phyloP scores from a whole-genome alignment of 2,329 filamentous ascomycete species.

The Pestalotiopsis sp. region DNA sequence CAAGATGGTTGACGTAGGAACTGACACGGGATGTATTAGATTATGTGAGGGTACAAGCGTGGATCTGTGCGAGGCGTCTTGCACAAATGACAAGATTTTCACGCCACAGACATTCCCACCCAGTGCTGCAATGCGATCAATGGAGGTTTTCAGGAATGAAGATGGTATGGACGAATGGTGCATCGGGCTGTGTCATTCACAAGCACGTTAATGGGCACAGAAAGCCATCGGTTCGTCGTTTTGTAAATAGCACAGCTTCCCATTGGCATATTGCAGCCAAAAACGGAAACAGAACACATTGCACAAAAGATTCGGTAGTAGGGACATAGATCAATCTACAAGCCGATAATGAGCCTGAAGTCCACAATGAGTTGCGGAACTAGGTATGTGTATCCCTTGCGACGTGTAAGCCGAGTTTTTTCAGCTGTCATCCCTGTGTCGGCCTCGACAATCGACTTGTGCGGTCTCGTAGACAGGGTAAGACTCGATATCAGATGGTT shows the following conservation, averaged over 20 bases:
- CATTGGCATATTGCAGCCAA: not conserved
- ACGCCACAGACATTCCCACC: not conserved
- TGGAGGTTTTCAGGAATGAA: not conserved
- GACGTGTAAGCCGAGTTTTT: no score
- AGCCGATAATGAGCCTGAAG: no score
- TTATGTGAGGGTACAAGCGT: not conserved
- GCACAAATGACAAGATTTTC: not conserved
- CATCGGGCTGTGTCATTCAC: not conserved
- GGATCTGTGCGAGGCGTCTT: not conserved
- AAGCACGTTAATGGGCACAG: not conserved
- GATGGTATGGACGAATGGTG: not conserved
- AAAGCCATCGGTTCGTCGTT: not conserved
- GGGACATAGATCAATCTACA: no score
- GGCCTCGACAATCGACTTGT: no score
- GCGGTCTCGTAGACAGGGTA: no score
- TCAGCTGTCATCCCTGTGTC: no score
- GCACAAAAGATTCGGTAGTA: not conserved
- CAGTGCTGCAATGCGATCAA: not conserved
- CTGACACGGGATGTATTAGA: no score
- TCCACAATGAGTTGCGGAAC: no score
- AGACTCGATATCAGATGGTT: no score
- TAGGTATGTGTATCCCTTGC: no score
- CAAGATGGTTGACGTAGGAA: not conserved
- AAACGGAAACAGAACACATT: not conserved
- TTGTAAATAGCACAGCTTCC: not conserved